Percentiles rank a stretch among this genome's conserved stretches.
These are phyloP conservation scores for Plasmopara muralis DNA, from an alignment of 352 stramenopile genomes.

Conservation along the genomic window DNA sequence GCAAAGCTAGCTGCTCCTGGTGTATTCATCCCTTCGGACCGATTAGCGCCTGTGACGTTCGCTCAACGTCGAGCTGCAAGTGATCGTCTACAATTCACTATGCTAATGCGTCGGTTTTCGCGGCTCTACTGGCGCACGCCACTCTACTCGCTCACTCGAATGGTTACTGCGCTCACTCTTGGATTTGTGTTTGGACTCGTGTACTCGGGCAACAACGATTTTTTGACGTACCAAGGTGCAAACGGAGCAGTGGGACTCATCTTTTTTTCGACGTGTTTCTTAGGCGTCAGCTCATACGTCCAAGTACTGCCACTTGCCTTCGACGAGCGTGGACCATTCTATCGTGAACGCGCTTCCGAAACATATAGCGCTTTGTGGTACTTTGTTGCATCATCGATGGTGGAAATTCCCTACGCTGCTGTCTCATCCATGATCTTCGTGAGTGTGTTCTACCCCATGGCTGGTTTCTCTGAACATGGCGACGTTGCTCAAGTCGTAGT, in stretches of 20 bases:
- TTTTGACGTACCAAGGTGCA: slow-evolving; percentile 33
- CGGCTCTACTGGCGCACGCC: slow-evolving; percentile 84
- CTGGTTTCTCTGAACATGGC: slow-evolving; percentile 46
- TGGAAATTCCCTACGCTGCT: slow-evolving; percentile 78
- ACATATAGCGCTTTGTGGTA: slow-evolving; percentile 88
- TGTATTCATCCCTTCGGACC: slow-evolving; percentile 30
- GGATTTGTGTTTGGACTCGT: slow-evolving; percentile 42
- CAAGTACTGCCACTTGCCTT: slow-evolving; percentile 67
- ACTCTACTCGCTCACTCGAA: slow-evolving; percentile 66
- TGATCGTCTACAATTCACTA: slow-evolving; percentile 26
- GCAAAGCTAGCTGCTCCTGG: slow-evolving; percentile 24
- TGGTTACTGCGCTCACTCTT: slow-evolving; percentile 31
- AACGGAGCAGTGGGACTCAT: slow-evolving; percentile 58
- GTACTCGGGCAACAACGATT: slow-evolving; percentile 33
- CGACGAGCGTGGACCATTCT: slow-evolving; percentile 85
- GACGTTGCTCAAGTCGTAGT: slow-evolving; percentile 25
- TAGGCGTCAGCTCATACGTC: slow-evolving; percentile 58
- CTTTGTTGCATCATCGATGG: slow-evolving; percentile 60
- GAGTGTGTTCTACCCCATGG: slow-evolving; percentile 67
- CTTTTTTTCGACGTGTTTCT: slow-evolving; percentile 76
- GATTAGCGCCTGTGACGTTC: slow-evolving; percentile 23
- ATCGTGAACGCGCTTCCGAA: slow-evolving; percentile 84
- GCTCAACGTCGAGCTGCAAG: slow-evolving; percentile 26
- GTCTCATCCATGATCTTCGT: slow-evolving; percentile 44
- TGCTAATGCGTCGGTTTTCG: slow-evolving; percentile 49